Evolutionary conservation across 2,329 filamentous ascomycete species (phyloP), one percentile per base, ranked within the genome.

Genomic region (Fusarium neocosmosporiellum): DNA sequence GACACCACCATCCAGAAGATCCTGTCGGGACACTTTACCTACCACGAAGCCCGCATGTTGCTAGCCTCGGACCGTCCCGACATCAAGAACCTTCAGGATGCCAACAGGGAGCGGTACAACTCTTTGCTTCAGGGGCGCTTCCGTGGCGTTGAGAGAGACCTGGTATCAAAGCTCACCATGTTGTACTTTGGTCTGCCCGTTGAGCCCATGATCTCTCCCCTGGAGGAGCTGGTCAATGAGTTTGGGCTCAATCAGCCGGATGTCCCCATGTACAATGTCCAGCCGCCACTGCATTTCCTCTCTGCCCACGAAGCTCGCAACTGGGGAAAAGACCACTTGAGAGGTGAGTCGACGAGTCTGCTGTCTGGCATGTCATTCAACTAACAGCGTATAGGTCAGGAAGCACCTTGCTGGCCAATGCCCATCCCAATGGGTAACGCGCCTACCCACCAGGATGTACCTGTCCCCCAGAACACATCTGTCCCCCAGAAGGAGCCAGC

Each of bases 181-280:
- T 78, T 86, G 50, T 86, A 84, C 74, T 87, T 87, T 66, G 86
- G 86, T 1, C 72, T 87, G 7, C 84, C 84, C 0, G 78, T 86
- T 4, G 83, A 83, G 58, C 84, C 86, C 13, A 66, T 81, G 10
- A 46, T 70, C 1, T 66, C 70, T 5, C 39, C 53, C 5, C n/a
- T 77, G 31, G 78, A 79, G 43, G 74, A 78, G 4, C 74, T 81
- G 27, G 66, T 76, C 13, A 63, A 63, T 39, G 64, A 20, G 61
- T 76, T 67, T 8, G 59, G 69, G 3, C 65, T 66, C 22, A 70
- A 75, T 18, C 68, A 65, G 24, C 57, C 41, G 53, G 68, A 67
- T 39, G 54, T 37, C 14, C 62, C 65, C 3, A 50, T 46, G 16
- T 73, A 76, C 39, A 71, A 73, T 24, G 66, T 73, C 24, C 64